Percentiles rank a stretch among this genome's conserved stretches.
phyloP scores from a whole-genome alignment of 2,329 filamentous ascomycete genomes.

The Exophiala calicioides region DNA sequence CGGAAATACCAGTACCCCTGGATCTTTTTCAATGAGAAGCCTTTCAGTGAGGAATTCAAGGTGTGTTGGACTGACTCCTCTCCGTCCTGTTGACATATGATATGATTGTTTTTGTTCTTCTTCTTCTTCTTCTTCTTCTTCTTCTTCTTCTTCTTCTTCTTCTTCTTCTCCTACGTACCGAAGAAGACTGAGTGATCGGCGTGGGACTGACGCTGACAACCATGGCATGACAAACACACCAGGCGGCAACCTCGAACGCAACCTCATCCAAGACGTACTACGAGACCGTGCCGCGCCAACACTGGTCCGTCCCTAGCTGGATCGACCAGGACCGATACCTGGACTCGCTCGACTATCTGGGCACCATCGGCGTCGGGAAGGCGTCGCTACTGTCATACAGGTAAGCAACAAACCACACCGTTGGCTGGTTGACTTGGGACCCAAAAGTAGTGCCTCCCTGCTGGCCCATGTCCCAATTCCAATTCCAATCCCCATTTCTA shows the following conservation, averaged over 20 bases:
- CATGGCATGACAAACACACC: not conserved
- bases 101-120: too few species aligned
- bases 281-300: constrained; percentile 35
- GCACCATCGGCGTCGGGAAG: constrained; percentile 38
- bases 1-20: constrained; percentile 39
- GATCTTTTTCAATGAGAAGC: constrained; percentile 41
- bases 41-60: constrained; percentile 39
- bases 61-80: too few species aligned
- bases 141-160: too few species aligned
- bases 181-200: too few species aligned
- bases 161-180: too few species aligned
- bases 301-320: constrained; percentile 36
- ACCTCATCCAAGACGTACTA: constrained; percentile 36
- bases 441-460: too few species aligned
- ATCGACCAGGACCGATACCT: constrained; percentile 35
- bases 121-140: too few species aligned
- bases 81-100: too few species aligned
- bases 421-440: too few species aligned
- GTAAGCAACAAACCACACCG: too few species aligned
- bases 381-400: constrained; percentile 40
- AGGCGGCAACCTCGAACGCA: constrained; percentile 36
- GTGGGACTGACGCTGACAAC: too few species aligned
- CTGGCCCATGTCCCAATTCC: constrained; percentile 12
- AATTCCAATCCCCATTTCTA: constrained; percentile 16
- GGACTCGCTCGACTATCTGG: constrained; percentile 39